phyloP scores from a whole-genome alignment of 306 rosid genomes.

The Rosa multiflora region DNA sequence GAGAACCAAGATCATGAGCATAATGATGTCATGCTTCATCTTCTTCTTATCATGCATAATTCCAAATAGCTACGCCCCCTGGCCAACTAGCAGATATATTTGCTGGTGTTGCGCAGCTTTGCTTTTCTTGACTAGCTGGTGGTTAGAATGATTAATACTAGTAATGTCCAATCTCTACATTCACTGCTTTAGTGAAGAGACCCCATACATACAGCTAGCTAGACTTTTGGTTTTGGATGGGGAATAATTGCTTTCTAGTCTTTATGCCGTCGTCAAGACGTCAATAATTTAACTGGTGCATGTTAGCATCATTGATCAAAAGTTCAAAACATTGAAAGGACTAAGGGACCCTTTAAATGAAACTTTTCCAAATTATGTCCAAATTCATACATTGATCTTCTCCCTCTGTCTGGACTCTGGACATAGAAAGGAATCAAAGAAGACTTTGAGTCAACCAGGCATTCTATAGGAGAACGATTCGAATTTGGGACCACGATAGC shows the following conservation, averaged over 20 bases:
- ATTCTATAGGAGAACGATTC: neutral
- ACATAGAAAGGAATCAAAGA: neutral
- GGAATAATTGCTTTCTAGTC: neutral
- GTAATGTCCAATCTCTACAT: neutral
- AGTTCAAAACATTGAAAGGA: neutral
- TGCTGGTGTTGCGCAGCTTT: neutral
- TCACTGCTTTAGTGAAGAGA: neutral
- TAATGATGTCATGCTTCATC: neutral
- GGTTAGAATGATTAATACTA: neutral
- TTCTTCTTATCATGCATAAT: neutral
- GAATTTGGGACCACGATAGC: no score
- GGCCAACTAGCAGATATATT: neutral
- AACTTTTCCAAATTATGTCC: neutral
- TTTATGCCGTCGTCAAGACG: neutral
- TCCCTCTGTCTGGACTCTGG: neutral
- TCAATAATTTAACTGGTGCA: neutral
- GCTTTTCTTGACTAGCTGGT: neutral
- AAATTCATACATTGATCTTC: neutral
- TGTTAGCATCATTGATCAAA: neutral
- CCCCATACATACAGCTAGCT: neutral
- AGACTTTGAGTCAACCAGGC: neutral
- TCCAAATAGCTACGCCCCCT: neutral
- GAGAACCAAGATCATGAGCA: slow-evolving; percentile 1
- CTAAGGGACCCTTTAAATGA: neutral
- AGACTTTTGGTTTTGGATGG: neutral